phyloP scores from a whole-genome alignment of 2,329 filamentous ascomycete species.

The Fonsecaea monophora region DNA sequence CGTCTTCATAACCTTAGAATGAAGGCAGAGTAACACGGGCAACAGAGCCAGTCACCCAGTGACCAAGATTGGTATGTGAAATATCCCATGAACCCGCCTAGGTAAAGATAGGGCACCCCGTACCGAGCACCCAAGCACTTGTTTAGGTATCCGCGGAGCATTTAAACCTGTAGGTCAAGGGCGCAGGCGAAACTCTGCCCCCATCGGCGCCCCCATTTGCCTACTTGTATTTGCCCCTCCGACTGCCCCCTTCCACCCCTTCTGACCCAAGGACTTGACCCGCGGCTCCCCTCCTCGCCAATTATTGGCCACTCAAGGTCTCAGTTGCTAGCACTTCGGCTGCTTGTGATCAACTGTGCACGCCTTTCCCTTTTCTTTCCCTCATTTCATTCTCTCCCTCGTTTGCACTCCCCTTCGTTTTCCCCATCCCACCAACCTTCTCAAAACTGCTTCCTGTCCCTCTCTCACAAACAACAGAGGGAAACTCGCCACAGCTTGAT shows the following conservation, averaged over 20 bases:
- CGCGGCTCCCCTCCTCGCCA: neutral
- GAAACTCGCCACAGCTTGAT: conserved; percentile 24
- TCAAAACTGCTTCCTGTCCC: conserved; percentile 12
- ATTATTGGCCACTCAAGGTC: neutral
- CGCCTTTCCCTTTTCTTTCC: conserved; percentile 12
- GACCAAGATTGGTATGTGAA: neutral
- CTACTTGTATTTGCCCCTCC: conserved; percentile 3
- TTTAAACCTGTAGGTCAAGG: neutral
- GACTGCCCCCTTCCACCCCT: neutral
- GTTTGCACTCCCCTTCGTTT: conserved; percentile 10
- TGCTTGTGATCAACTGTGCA: neutral
- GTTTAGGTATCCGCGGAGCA: no score
- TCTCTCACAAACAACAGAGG: neutral
- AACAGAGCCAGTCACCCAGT: neutral
- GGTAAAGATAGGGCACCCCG: no score
- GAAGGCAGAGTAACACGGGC: neutral
- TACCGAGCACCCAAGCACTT: no score
- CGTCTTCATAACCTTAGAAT: neutral
- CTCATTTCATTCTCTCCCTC: conserved; percentile 4
- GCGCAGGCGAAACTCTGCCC: neutral
- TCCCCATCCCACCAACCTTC: conserved; percentile 22
- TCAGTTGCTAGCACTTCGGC: conserved; percentile 13
- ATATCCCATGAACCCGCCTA: no score
- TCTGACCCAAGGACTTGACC: neutral
- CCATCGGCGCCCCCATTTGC: neutral